phyloP scores from a whole-genome alignment of 2,329 filamentous ascomycete species.

The Bipolaris zeicola region DNA sequence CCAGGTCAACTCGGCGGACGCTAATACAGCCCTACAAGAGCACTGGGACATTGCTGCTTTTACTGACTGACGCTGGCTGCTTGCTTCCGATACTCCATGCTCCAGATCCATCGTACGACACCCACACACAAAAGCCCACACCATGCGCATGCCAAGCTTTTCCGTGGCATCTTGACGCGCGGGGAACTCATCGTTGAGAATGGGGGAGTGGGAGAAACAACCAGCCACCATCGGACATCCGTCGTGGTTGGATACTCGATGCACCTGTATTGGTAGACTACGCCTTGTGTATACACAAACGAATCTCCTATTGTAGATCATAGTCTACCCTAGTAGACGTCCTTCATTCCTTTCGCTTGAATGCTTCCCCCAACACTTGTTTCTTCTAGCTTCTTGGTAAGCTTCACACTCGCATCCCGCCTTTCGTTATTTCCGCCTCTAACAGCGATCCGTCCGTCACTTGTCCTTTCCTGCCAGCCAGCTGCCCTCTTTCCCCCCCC shows the following conservation, averaged over 20 bases:
- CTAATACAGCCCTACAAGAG: constrained; percentile 13
- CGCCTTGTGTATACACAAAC: not conserved
- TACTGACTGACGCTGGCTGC: not conserved
- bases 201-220: not conserved
- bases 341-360: too few species aligned
- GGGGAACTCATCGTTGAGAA: not conserved
- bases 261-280: not conserved
- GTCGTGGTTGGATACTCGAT: not conserved
- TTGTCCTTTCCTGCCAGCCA: too few species aligned
- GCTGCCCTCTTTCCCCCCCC: too few species aligned
- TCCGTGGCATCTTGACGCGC: not conserved
- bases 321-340: not conserved
- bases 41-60: not conserved
- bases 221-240: not conserved
- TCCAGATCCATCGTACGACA: constrained; percentile 4
- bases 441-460: too few species aligned
- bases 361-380: too few species aligned
- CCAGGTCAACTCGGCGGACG: constrained; percentile 8
- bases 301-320: not conserved
- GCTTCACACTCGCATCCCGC: too few species aligned
- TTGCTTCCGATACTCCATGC: not conserved
- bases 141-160: constrained; percentile 1
- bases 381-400: too few species aligned
- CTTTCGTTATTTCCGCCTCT: too few species aligned
- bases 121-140: not conserved